Conservation (phyloP, 2,329 filamentous ascomycete species). For the Grosmannia huntii region DNA sequence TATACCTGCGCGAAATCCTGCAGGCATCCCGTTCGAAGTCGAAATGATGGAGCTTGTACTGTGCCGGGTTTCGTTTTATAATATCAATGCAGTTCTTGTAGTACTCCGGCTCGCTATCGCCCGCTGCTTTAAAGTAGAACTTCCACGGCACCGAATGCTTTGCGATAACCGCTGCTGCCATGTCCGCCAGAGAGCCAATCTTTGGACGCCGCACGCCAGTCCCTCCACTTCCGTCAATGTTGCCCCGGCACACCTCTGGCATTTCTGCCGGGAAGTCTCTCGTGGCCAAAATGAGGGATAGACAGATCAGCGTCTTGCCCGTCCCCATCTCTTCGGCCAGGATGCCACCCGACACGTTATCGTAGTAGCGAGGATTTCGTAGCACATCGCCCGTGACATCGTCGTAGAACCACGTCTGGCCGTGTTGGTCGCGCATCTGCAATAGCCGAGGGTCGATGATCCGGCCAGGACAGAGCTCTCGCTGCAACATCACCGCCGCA, state of each 20-base stretch:
- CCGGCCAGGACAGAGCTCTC: slow-evolving; percentile 53
- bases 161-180: slow-evolving; percentile 57
- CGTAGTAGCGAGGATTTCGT: slow-evolving; percentile 57
- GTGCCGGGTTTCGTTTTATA: slow-evolving; percentile 43
- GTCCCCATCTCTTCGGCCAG: slow-evolving; percentile 69
- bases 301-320: slow-evolving; percentile 81
- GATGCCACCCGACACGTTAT: slow-evolving; percentile 62
- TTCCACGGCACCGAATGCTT: slow-evolving; percentile 60
- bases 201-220: slow-evolving; percentile 25
- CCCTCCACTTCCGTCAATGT: slow-evolving; percentile 6
- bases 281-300: slow-evolving; percentile 64
- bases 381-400: slow-evolving; percentile 48
- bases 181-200: slow-evolving; percentile 56
- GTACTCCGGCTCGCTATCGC: slow-evolving; percentile 31
- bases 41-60: slow-evolving; percentile 42
- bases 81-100: slow-evolving; percentile 41
- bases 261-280: slow-evolving; percentile 53
- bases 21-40: slow-evolving; percentile 16
- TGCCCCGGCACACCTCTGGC: slow-evolving; percentile 43
- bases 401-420: slow-evolving; percentile 56
- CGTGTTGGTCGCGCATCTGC: slow-evolving; percentile 44
- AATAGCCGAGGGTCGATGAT: slow-evolving; percentile 64
- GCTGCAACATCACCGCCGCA: slow-evolving; percentile 71
- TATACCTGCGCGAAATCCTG: slow-evolving; percentile 1
- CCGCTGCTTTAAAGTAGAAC: slow-evolving; percentile 37